A percentile compares a stretch with the other conserved stretches of the same genome.
Conservation (phyloP, 2,329 filamentous ascomycete genomes). For the Stachybotrys chlorohalonatus region DNA sequence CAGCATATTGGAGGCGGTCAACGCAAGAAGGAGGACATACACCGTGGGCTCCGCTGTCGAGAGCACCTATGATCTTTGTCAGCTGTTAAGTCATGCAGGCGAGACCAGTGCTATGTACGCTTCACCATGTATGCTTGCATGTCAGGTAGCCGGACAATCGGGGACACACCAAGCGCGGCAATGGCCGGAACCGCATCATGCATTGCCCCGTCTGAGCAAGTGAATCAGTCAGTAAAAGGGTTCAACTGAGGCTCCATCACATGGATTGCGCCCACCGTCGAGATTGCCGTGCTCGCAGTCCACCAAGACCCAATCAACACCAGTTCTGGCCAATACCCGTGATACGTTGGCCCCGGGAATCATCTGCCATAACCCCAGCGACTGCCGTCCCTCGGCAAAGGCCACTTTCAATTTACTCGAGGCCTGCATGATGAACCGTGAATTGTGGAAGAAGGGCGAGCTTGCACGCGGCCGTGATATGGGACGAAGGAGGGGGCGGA, state of each 20-base stretch:
- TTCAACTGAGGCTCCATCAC: not conserved
- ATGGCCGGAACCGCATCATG: slow-evolving; percentile 45
- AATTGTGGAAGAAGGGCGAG: slow-evolving; percentile 2
- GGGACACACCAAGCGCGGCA: slow-evolving; percentile 33
- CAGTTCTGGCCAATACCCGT: slow-evolving; percentile 48
- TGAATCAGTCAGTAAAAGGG: not conserved
- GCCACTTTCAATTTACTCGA: slow-evolving; percentile 40
- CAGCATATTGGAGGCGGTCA: slow-evolving; percentile 1
- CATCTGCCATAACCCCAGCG: slow-evolving; percentile 56
- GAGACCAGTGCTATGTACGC: slow-evolving; percentile 13
- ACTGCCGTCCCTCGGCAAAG: slow-evolving; percentile 37
- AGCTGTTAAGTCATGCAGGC: too few relatives aligned
- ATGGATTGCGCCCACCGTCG: slow-evolving; percentile 23
- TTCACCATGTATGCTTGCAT: slow-evolving; percentile 37
- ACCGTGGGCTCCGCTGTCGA: slow-evolving; percentile 41
- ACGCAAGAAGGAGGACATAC: slow-evolving; percentile 10
- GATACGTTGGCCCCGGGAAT: slow-evolving; percentile 52
- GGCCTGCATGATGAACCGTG: slow-evolving; percentile 26
- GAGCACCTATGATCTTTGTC: slow-evolving; percentile 23
- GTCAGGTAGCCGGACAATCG: slow-evolving; percentile 44
- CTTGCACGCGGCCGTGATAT: not conserved
- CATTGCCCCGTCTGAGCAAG: slow-evolving; percentile 34
- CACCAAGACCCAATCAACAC: slow-evolving; percentile 58
- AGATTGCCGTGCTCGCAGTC: slow-evolving; percentile 46
- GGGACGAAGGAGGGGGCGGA: not conserved